These are phyloP conservation scores for Mortierella sp. DNA, from an alignment of 371 early-diverging fungal genomes.

Conservation along the genomic window DNA sequence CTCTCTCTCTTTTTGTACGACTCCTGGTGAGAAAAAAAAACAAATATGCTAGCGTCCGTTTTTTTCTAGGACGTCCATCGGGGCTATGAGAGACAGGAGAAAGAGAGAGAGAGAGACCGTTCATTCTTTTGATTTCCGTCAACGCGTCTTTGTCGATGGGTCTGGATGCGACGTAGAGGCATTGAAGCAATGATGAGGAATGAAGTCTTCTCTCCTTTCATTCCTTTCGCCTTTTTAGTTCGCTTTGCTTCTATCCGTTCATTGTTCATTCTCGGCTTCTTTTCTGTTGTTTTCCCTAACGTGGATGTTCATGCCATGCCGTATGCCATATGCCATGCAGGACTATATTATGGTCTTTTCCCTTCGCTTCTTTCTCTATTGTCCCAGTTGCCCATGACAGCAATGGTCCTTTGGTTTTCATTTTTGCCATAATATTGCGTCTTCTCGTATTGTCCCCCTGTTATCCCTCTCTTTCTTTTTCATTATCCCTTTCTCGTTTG, in stretches of 20 bases:
- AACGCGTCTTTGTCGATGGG: not conserved
- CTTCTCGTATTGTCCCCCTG: not conserved
- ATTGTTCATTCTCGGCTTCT: not conserved
- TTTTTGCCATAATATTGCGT: not conserved
- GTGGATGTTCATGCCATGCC: not conserved
- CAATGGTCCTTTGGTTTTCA: not conserved
- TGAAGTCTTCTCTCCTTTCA: not conserved
- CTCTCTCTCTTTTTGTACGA: not conserved
- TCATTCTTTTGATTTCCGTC: slow-evolving; percentile 1
- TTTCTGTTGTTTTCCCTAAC: not conserved
- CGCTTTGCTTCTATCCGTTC: not conserved
- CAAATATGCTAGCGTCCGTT: slow-evolving; percentile 2
- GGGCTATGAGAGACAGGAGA: too few relatives aligned
- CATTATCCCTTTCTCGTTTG: not conserved
- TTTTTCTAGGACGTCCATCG: not conserved
- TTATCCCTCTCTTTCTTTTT: not conserved
- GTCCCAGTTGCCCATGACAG: not conserved
- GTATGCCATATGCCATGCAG: not conserved
- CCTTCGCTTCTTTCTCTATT: not conserved
- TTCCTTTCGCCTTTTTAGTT: slow-evolving; percentile 12
- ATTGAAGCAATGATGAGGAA: not conserved
- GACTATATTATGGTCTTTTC: not conserved
- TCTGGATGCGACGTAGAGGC: not conserved
- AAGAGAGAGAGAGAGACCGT: not conserved
- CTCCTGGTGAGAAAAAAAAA: slow-evolving; percentile 6